Conservation (phyloP, 768 basidiomycete species). For the Infundibulicybe gibba region DNA sequence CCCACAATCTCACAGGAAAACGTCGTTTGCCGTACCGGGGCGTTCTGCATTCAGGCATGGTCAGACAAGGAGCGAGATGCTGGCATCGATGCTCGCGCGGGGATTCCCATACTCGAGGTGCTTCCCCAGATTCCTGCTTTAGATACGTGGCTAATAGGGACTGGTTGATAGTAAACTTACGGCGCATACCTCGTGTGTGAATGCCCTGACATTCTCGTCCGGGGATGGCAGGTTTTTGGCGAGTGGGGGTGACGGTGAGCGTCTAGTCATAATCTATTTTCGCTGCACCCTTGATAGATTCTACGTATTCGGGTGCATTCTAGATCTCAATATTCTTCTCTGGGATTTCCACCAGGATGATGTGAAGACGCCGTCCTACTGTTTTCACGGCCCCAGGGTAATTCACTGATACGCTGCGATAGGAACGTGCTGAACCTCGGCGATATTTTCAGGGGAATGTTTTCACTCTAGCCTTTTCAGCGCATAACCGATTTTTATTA, state of each 20-base stretch:
- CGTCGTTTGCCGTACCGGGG: too few species aligned
- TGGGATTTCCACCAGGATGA: conserved; percentile 71
- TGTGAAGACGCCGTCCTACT: conserved; percentile 34
- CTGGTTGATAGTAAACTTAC: conserved; percentile 24
- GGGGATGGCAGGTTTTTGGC: conserved; percentile 59
- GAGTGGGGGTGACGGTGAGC: conserved; percentile 67
- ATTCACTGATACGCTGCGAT: background rate
- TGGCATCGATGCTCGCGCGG: conserved; percentile 15
- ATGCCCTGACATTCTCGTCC: conserved; percentile 60
- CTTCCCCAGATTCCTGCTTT: background rate
- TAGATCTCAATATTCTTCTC: conserved; percentile 52
- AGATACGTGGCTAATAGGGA: background rate
- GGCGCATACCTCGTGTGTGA: conserved; percentile 62
- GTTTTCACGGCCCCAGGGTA: conserved; percentile 47
- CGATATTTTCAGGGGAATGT: conserved; percentile 54
- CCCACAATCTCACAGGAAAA: too few species aligned
- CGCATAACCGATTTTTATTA: conserved; percentile 57
- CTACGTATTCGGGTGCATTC: too few species aligned
- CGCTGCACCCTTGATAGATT: too few species aligned
- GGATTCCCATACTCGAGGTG: conserved; percentile 40
- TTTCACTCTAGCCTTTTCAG: conserved; percentile 69
- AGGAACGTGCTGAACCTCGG: background rate
- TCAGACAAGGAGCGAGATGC: conserved; percentile 5
- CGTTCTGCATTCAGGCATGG: too few species aligned
- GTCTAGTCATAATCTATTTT: background rate